A percentile compares a stretch with the other conserved stretches of the same genome.
These are phyloP conservation scores for Botrytis paeoniae DNA, from an alignment of 2,329 filamentous ascomycete species.

Conservation along the genomic window DNA sequence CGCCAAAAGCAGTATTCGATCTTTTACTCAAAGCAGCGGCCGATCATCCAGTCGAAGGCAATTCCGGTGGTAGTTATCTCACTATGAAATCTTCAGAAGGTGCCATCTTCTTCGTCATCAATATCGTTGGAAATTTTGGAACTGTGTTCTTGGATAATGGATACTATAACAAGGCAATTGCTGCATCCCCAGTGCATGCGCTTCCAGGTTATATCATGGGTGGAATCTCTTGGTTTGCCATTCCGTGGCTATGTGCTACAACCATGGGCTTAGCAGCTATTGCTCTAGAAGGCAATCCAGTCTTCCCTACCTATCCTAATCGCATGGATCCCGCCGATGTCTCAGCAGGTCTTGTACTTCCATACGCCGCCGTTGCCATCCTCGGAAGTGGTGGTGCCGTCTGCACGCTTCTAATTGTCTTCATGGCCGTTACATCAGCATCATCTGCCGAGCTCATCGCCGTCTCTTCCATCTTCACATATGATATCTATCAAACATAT, in stretches of 20 bases:
- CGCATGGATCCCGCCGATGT: slow-evolving; percentile 74
- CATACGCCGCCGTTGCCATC: slow-evolving; percentile 79
- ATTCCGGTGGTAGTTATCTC: slow-evolving; percentile 76
- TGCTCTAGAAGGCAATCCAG: slow-evolving; percentile 70
- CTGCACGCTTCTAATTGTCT: slow-evolving; percentile 75
- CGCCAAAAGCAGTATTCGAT: slow-evolving; percentile 75
- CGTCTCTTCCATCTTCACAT: slow-evolving; percentile 83
- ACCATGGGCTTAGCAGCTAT: slow-evolving; percentile 83
- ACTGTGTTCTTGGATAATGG: slow-evolving; percentile 79
- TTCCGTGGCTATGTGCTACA: slow-evolving; percentile 84
- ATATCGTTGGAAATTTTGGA: slow-evolving; percentile 79
- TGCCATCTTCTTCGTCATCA: slow-evolving; percentile 88
- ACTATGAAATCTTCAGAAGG: slow-evolving; percentile 82
- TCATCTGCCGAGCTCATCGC: slow-evolving; percentile 82
- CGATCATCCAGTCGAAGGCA: slow-evolving; percentile 73
- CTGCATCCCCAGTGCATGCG: slow-evolving; percentile 78
- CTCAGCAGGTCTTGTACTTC: slow-evolving; percentile 77
- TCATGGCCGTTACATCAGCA: slow-evolving; percentile 81
- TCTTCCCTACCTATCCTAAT: slow-evolving; percentile 69
- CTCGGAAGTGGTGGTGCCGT: slow-evolving; percentile 79
- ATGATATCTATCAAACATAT: slow-evolving; percentile 85
- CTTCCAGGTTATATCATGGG: slow-evolving; percentile 81
- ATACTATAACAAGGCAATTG: slow-evolving; percentile 93
- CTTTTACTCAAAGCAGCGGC: slow-evolving; percentile 66
- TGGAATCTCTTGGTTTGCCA: slow-evolving; percentile 86